Evolutionary conservation across 2,329 filamentous ascomycete species (phyloP), one percentile per base, ranked within the genome.

Genomic region (Aspergillus brunneoviolaceus): DNA sequence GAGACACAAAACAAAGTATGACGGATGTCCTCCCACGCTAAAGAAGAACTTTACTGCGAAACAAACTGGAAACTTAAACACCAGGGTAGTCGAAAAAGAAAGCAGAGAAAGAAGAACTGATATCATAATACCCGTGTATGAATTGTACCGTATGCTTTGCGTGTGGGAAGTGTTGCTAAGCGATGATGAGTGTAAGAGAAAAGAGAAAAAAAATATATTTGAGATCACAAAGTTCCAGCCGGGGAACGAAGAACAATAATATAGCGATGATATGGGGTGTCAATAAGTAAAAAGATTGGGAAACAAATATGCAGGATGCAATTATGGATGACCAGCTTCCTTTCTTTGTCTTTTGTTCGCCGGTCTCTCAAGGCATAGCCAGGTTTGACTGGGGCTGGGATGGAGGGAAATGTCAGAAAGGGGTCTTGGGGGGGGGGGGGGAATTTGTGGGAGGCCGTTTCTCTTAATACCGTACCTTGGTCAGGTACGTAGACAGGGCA

Each of bases 141-240:
- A 50, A 60, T 29, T 42, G 45, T 45, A 45, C 16, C 39, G 39
- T 45, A 45, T 45, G 16, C 39, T n/a, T 45, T 35, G 27, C 27
- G 27, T 29, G 27, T 29, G 27, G 27, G 27, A 29, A 29, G 27
- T 35, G 33, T 35, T 35, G 11, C 14, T 14, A 42, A 7, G 6
- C n/a, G 39, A 5, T 6, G n/a, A 19, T 9, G 16, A 42, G 14
- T 45, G 14, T 19, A 16, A 19, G 39, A 45, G 16, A 9, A 45
- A 45, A 19, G 16, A 9, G 21, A 19, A 16, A 6, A 16, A 19
- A 5, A 19, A 45, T 60, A 55, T 62, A 25, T 55, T 50, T 45
- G 54, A 33, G 51, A 39, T 50, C 45, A 57, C 33, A 16, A 3
- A 63, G 65, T 67, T 67, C 65, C 65, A 60, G 52, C 65, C 65